Evolutionary conservation across 2,329 filamentous ascomycete genomes (phyloP).

Genomic region (Aureobasidium namibiae): DNA sequence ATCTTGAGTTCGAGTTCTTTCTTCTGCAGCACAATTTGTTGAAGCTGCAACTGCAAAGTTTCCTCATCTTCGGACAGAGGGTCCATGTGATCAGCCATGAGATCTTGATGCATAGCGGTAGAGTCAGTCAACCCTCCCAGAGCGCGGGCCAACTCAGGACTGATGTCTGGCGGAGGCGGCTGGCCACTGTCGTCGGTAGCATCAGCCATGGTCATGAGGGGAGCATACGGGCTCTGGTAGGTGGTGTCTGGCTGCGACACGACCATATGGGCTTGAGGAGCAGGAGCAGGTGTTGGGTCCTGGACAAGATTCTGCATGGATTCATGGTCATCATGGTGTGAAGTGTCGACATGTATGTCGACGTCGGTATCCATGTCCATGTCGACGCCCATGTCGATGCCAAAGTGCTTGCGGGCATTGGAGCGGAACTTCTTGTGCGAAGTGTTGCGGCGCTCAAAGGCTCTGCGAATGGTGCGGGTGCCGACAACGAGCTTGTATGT

Average conservation of each 20-base stretch:
- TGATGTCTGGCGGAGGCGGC: slow-evolving; percentile 16
- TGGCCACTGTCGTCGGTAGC: slow-evolving; percentile 15
- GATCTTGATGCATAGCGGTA: slow-evolving; percentile 6
- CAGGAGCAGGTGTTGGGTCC: background rate
- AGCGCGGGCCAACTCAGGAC: slow-evolving; percentile 12
- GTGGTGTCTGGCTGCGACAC: slow-evolving; percentile 11
- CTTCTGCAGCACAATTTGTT: slow-evolving; percentile 29
- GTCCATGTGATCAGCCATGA: slow-evolving; percentile 8
- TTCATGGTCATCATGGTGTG: background rate
- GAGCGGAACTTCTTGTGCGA: slow-evolving; percentile 21
- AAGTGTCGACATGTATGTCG: background rate
- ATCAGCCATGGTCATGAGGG: slow-evolving; percentile 20
- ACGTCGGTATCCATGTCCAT: background rate
- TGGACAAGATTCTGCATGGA: slow-evolving; percentile 17
- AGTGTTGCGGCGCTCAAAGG: slow-evolving; percentile 25
- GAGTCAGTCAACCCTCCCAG: slow-evolving; percentile 4
- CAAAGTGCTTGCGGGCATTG: slow-evolving; percentile 17
- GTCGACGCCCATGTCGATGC: background rate
- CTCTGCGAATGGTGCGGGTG: slow-evolving; percentile 29
- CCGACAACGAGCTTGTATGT: slow-evolving; percentile 29
- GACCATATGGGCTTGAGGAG: background rate
- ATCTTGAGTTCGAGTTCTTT: slow-evolving; percentile 30
- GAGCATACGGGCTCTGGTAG: slow-evolving; percentile 28
- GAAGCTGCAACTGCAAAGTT: slow-evolving; percentile 27
- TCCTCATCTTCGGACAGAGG: slow-evolving; percentile 28